Evolutionary conservation across 768 basidiomycete genomes (phyloP), one percentile per base, ranked within the genome.

Genomic region (Suillus discolor): DNA sequence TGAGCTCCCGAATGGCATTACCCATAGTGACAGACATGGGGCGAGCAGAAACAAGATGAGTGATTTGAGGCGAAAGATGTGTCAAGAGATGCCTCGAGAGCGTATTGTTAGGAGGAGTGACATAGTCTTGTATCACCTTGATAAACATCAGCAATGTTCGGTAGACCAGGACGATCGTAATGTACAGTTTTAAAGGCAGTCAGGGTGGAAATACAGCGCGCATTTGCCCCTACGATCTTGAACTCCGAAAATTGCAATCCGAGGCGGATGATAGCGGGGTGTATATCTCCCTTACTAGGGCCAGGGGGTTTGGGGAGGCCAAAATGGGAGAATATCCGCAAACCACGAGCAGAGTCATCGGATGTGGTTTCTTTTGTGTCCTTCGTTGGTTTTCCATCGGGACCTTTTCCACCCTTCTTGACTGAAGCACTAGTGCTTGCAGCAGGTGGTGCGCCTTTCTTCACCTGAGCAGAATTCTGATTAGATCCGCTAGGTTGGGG

Each of bases 21-120:
- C 96, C 94, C 92, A 96, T 95, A 31, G 94, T 92, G 25, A 94
- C 89, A 20, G 93, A 92, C 91, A 96, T 92, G 0, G 94, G 93
- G 60, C 96, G 85, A 23, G 94, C 93, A 47, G 89, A 86, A 9
- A 95, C 92, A 12, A 97, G 85, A 77, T 96, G 90, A 20, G 89
- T 90, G 70, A 97, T 97, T 83, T 97, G 96, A 25, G 94, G 93
- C 4, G 94, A 95, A 47, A 97, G 85, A 78, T 96, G 88, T 12
- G 92, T 92, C 86, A 94, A 93, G 55, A 97, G 85, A 81, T 97
- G 94, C 63, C 95, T 87, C 13, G 94, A 92, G 38, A 97, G 86
- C 2, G 93, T 94, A 62, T 87, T 94, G 69, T 94, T 89, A 3
- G 86, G 86, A 8, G 96, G 96, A 9, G 95, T 96, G 57, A 84